Evolutionary conservation across 805 yeast genomes (phyloP).

Genomic region (Metschnikowia shivogae): DNA sequence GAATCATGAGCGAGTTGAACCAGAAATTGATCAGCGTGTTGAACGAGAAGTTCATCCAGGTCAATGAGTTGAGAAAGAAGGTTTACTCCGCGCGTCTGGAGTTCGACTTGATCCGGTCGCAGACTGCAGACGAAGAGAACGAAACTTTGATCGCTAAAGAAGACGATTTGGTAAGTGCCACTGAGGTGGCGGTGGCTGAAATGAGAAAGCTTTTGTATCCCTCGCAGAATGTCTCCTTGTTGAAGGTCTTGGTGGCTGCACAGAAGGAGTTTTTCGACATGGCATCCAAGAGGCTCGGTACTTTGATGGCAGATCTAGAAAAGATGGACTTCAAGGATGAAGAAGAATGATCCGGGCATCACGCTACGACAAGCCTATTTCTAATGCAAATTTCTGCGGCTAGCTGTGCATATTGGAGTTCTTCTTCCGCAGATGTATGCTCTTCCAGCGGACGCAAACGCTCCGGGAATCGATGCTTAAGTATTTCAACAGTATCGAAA

Average conservation of each 20-base stretch:
- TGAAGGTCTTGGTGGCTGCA: conserved; percentile 64
- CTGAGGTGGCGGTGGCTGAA: conserved; percentile 71
- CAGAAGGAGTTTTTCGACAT: conserved; percentile 57
- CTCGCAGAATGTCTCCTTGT: conserved; percentile 55
- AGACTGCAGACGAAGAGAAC: conserved; percentile 42
- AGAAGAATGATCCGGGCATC: conserved; percentile 18
- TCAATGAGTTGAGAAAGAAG: conserved; percentile 55
- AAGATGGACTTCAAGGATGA: conserved; percentile 35
- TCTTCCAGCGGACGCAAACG: too few relatives aligned
- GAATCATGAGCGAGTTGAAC: conserved; percentile 58
- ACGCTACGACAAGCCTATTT: too few relatives aligned
- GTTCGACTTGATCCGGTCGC: conserved; percentile 67
- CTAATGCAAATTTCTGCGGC: too few relatives aligned
- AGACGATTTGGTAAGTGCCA: conserved; percentile 77
- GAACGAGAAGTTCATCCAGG: conserved; percentile 56
- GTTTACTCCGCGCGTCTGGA: conserved; percentile 68
- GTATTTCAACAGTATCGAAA: too few relatives aligned
- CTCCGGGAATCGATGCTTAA: too few relatives aligned
- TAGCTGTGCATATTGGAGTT: too few relatives aligned
- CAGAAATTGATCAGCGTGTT: conserved; percentile 49
- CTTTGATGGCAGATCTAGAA: conserved; percentile 28
- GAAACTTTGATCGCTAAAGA: conserved; percentile 56
- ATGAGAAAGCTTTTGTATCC: conserved; percentile 73
- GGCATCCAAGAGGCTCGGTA: conserved; percentile 32
- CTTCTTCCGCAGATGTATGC: too few relatives aligned